phyloP scores from a whole-genome alignment of 257 asterid species.

The Leonotis leonurus region DNA sequence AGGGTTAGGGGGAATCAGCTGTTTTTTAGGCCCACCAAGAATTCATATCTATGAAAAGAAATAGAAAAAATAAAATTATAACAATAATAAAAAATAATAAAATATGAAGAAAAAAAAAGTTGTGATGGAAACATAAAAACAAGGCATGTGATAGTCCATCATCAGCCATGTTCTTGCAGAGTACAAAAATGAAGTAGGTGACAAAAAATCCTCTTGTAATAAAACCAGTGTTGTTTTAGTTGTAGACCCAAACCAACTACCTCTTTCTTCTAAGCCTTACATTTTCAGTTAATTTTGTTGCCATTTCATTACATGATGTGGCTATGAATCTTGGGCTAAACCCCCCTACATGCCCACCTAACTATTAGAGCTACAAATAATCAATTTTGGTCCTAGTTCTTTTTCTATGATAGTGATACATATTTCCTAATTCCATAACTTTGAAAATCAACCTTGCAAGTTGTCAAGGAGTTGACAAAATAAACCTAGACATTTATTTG shows the following conservation, averaged over 20 bases:
- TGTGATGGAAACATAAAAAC: slow-evolving; percentile 22
- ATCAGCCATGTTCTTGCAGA: slow-evolving; percentile 47
- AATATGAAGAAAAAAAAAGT: neutral
- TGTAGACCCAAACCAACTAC: slow-evolving; percentile 27
- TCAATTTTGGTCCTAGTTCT: neutral
- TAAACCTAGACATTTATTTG: too few relatives aligned
- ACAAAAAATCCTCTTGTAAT: slow-evolving; percentile 22
- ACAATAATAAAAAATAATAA: neutral
- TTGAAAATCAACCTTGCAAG: neutral
- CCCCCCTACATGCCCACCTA: slow-evolving; percentile 21
- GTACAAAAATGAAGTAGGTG: slow-evolving; percentile 24
- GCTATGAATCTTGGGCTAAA: neutral
- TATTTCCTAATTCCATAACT: neutral
- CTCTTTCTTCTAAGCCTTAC: slow-evolving; percentile 16
- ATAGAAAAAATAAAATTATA: neutral
- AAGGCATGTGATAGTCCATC: slow-evolving; percentile 46
- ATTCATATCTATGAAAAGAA: neutral
- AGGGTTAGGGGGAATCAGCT: slow-evolving; percentile 1
- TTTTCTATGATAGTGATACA: neutral
- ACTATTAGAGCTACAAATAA: slow-evolving; percentile 12
- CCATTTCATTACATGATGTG: slow-evolving; percentile 11
- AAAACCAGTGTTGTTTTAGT: slow-evolving; percentile 14
- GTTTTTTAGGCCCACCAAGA: slow-evolving; percentile 15
- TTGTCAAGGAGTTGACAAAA: too few relatives aligned
- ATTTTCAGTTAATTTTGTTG: slow-evolving; percentile 24